Percentiles rank a stretch among this genome's conserved stretches.
Conservation (phyloP, 192 early-diverging fungal species). For the Pilaira anomala region DNA sequence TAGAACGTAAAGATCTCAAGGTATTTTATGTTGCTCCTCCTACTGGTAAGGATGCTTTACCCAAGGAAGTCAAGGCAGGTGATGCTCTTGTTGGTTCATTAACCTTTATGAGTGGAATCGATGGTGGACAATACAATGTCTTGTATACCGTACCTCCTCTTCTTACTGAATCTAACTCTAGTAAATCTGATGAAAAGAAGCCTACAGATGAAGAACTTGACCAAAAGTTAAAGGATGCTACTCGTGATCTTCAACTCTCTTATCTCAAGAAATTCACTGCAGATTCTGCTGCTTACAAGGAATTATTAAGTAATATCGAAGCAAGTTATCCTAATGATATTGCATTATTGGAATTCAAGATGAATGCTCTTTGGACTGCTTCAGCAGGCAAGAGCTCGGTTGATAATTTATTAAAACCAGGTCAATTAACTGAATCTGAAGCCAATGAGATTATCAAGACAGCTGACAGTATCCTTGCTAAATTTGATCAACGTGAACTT, state of each 20-base stretch:
- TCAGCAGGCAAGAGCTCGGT: constrained; percentile 38
- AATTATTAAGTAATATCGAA: constrained; percentile 60
- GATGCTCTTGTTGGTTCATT: constrained; percentile 78
- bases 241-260: constrained; percentile 76
- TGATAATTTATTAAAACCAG: constrained; percentile 26
- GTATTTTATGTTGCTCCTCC: constrained; percentile 59
- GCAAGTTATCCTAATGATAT: constrained; percentile 54
- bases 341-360: constrained; percentile 49
- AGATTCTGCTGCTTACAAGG: constrained; percentile 51
- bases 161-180: constrained; percentile 46
- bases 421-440: constrained; percentile 39
- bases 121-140: constrained; percentile 46
- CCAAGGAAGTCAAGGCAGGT: constrained; percentile 71
- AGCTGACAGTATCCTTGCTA: constrained; percentile 55
- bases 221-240: constrained; percentile 60
- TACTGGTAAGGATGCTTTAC: constrained; percentile 45
- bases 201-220: constrained; percentile 42
- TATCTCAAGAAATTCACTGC: constrained; percentile 75
- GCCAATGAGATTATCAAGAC: constrained; percentile 49
- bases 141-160: constrained; percentile 52
- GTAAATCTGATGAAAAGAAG: constrained; percentile 25
- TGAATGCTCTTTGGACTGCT: constrained; percentile 48
- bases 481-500: constrained; percentile 60
- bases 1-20: constrained; percentile 49
- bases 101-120: constrained; percentile 44